Base-by-base conservation (phyloP, 768 basidiomycete genomes). In the Strobilomyces dryophilus region DNA sequence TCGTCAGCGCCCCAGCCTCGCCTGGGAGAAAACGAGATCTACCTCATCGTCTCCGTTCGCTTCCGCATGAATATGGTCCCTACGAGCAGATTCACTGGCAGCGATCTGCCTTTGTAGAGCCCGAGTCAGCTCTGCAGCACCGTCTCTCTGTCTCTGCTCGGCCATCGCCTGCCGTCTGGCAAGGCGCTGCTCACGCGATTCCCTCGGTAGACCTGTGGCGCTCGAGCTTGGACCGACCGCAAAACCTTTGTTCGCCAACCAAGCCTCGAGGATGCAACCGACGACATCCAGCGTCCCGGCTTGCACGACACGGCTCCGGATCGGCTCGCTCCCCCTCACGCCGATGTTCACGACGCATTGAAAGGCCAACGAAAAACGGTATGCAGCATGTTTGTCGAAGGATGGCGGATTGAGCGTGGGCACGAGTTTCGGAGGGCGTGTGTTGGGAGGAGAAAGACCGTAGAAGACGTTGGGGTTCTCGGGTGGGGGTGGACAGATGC, bases 331-430 rank as follows among this genome's bases (percentile, higher is more conserved):
- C n/a, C 95, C 95, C 29, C 95, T 76, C 0, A 98, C 95, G 35
- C 95, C 95, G 62, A 98, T 92, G 69, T 99, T 98, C 56, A 95
- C 94, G 42, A 98, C 85, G 63, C 92, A 97, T 66, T 98, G 94
- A 66, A 99, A 95, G 1, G 95, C 95, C 53, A 98, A 82, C 0
- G 87, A 87, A 66, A 97, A 95, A 9, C 91, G 83, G 63, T 90
- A 89, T 0, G 91, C 90, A 27, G 90, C 86, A 61, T 89, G 86
- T 55, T 88, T 89, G 73, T 92, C 91, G 58, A 83, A 91, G 0
- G 76, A 67, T 24, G 76, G 74, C 0, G 88, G 88, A 59, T 87
- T 87, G 37, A 89, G 78, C 1, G 79, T 81, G 0, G 89, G 84
- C 0, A 72, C 57, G 5, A 76, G 74, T 55, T 82, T 82, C 5